These are phyloP conservation scores for Rubia occidens DNA, from an alignment of 305 asterid genomes.

Conservation along the genomic window DNA sequence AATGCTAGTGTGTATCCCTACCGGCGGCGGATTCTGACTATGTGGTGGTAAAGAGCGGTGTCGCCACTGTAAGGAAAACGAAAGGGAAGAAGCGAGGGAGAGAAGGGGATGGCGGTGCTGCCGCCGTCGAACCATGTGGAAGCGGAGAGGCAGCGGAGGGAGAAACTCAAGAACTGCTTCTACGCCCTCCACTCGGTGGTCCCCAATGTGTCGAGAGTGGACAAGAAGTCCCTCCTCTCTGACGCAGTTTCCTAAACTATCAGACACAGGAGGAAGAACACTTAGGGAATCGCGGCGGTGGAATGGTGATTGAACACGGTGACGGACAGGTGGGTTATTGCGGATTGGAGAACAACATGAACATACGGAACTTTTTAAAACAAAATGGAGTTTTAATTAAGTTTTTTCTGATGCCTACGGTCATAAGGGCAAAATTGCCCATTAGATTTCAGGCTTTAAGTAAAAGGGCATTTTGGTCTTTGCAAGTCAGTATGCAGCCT, in stretches of 20 bases:
- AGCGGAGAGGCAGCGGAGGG: slow-evolving; percentile 40
- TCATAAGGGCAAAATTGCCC: too few species aligned
- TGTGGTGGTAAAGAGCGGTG: slow-evolving; percentile 4
- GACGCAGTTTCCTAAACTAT: slow-evolving; percentile 26
- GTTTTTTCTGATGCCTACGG: too few species aligned
- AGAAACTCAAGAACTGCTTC: slow-evolving; percentile 37
- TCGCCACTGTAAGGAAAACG: not conserved
- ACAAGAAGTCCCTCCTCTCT: slow-evolving; percentile 31
- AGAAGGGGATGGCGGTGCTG: not conserved
- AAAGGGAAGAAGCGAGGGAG: slow-evolving; percentile 19
- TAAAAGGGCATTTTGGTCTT: too few species aligned
- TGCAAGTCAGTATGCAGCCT: too few species aligned
- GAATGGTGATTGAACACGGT: too few species aligned
- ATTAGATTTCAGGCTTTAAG: too few species aligned
- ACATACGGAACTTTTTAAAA: too few species aligned
- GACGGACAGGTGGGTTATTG: too few species aligned
- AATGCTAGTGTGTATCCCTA: slow-evolving; percentile 11
- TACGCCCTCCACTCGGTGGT: slow-evolving; percentile 31
- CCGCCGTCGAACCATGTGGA: slow-evolving; percentile 32
- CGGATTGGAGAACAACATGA: too few species aligned
- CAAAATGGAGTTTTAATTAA: too few species aligned
- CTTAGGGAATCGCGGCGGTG: too few species aligned
- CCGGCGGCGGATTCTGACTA: slow-evolving; percentile 21
- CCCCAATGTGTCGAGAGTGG: slow-evolving; percentile 37
- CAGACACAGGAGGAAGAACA: too few species aligned